phyloP scores from a whole-genome alignment of 2,329 filamentous ascomycete genomes.

The Fusarium pseudonygamai region DNA sequence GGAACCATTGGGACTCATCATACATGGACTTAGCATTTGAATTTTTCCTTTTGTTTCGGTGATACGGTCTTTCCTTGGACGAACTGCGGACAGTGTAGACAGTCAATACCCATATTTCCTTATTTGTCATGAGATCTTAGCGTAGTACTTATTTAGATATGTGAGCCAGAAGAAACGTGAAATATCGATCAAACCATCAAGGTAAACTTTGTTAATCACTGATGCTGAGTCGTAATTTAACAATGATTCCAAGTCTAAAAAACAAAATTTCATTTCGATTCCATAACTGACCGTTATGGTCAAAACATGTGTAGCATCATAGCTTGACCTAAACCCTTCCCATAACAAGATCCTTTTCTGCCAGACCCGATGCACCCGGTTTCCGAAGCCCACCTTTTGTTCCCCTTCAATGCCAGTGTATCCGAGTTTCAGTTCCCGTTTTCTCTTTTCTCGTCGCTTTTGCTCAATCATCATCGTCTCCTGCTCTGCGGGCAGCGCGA shows the following conservation, averaged over 20 bases:
- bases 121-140: constrained; percentile 27
- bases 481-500: constrained; percentile 30
- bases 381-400: constrained; percentile 63
- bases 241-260: constrained; percentile 14
- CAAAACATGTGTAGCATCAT: constrained; percentile 30
- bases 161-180: constrained; percentile 1
- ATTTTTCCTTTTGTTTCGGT: constrained; percentile 29
- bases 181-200: background rate
- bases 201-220: background rate
- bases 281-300: constrained; percentile 26
- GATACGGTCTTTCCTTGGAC: constrained; percentile 35
- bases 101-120: constrained; percentile 47
- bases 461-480: constrained; percentile 35
- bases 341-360: constrained; percentile 29
- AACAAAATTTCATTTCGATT: constrained; percentile 33
- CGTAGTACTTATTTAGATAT: constrained; percentile 4
- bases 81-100: constrained; percentile 41
- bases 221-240: background rate
- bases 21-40: constrained; percentile 38
- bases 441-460: constrained; percentile 55
- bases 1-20: constrained; percentile 30
- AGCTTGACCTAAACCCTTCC: constrained; percentile 21
- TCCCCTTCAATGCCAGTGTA: constrained; percentile 38
- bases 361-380: constrained; percentile 34
- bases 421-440: constrained; percentile 56